Evolutionary conservation across 495 filamentous ascomycete genomes (phyloP), one percentile per base, ranked within the genome.

Genomic region (Polyplosphaeria fusca): DNA sequence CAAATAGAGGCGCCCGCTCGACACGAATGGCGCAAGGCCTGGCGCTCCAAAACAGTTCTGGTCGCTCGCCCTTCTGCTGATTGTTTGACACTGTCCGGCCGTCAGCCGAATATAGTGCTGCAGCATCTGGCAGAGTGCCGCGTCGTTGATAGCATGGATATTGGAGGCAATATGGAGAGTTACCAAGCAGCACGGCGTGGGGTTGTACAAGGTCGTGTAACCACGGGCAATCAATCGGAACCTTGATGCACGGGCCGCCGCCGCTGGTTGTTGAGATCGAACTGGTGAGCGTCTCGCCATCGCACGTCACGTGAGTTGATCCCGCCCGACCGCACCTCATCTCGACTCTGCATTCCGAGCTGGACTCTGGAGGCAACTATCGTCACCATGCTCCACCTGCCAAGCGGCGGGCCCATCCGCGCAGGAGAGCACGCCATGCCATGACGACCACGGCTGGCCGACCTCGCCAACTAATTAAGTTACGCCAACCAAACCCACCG

Each of bases 131-230:
- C 56, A 60, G 41, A 20, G 3, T 25, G 19, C 13, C 11, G 12
- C 18, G 13, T 47, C 5, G 5, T 11, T 23, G 44, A 13, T 14
- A 18, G 25, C 20, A 22, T 43, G 45, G 19, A 60, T 53, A 60
- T 53, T 60, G 57, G 48, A 2, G n/a, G 51, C 58, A 61, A 61
- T 61, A 55, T 61, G 37, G 58, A 50, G 55, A 55, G 43, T 43
- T 60, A 35, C 56, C 47, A 14, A 52, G 52, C 41, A 35, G 30
- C 14, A 14, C 30, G 24, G 16, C 20, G 30, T 18, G 47, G 38
- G 37, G 38, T 35, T 19, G 13, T 23, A 32, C 25, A 52, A 50
- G 45, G 47, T 49, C 26, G 55, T 58, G 55, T 45, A 43, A 58
- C 55, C 35, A 45, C 19, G 40, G 25, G 13, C 47, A 44, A 44